Conservation (phyloP, 2,329 filamentous ascomycete genomes). For the Nannizzia gypsea region DNA sequence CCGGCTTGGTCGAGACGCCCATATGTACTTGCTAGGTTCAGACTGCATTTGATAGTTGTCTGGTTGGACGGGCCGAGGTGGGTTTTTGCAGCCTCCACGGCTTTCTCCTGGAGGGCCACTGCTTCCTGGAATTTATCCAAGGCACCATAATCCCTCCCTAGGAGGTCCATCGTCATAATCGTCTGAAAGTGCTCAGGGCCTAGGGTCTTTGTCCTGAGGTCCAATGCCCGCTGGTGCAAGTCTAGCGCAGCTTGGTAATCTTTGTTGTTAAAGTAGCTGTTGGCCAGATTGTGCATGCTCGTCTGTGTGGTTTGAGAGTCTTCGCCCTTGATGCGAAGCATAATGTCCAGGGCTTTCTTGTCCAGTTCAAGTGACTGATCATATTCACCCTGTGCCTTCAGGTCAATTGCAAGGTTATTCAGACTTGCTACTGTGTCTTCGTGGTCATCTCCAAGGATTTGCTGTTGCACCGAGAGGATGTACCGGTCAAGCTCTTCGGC, state of each 20-base stretch:
- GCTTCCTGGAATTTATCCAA: neutral
- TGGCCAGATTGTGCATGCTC: conserved; percentile 13
- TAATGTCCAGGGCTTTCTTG: neutral
- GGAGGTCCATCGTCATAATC: conserved; percentile 12
- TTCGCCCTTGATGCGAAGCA: neutral
- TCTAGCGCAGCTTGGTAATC: conserved; percentile 16
- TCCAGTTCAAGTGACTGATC: neutral
- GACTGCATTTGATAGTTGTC: neutral
- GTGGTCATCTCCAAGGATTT: conserved; percentile 17
- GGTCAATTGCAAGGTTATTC: conserved; percentile 2
- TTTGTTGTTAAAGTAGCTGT: conserved; percentile 4
- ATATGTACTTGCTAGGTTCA: neutral
- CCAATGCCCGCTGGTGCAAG: conserved; percentile 14
- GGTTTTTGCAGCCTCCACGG: neutral
- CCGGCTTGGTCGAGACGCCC: neutral
- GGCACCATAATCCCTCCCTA: neutral
- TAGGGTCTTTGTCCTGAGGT: conserved; percentile 13
- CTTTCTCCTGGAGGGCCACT: neutral
- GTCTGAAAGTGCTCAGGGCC: conserved; percentile 19
- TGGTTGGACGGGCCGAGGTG: neutral
- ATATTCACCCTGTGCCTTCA: neutral
- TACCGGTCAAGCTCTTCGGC: conserved; percentile 15
- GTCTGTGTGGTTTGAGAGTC: neutral
- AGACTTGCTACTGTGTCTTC: conserved; percentile 13
- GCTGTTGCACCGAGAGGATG: conserved; percentile 14